Conservation (phyloP, 257 asterid genomes). For the Anisodus acutangulus region DNA sequence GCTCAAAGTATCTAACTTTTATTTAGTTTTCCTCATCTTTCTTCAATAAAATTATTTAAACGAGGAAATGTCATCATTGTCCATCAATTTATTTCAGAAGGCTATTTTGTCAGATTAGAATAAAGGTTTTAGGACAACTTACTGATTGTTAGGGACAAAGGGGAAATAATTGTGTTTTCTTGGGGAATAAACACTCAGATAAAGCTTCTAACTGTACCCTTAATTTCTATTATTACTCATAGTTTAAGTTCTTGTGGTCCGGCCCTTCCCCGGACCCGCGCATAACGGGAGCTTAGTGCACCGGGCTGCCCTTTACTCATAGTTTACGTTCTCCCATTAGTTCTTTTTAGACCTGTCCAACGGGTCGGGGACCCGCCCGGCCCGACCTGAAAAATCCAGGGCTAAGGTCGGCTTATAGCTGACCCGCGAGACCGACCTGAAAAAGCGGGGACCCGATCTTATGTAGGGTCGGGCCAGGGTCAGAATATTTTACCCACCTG, state of each 20-base stretch:
- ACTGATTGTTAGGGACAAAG: neutral
- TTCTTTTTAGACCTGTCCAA: neutral
- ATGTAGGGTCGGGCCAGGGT: too few relatives aligned
- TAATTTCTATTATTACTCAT: neutral
- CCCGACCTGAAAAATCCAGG: too few relatives aligned
- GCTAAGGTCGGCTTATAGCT: too few relatives aligned
- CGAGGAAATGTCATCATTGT: constrained; percentile 5
- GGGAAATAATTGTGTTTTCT: neutral
- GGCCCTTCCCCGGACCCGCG: too few relatives aligned
- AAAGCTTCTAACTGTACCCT: constrained; percentile 13
- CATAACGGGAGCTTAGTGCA: too few relatives aligned
- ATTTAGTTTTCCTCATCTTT: neutral
- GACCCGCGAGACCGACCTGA: too few relatives aligned
- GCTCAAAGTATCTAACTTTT: neutral
- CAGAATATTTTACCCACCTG: too few relatives aligned
- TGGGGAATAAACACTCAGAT: constrained; percentile 5
- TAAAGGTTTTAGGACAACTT: neutral
- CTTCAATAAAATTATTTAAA: neutral
- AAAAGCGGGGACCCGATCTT: too few relatives aligned
- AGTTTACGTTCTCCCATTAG: too few relatives aligned
- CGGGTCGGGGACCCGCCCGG: too few relatives aligned
- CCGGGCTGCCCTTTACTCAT: too few relatives aligned
- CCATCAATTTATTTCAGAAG: constrained; percentile 21
- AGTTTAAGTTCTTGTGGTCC: neutral
- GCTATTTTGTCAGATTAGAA: constrained; percentile 23